Conservation (phyloP, 208 protist genomes). For the Acanthamoeba lenticulata region DNA sequence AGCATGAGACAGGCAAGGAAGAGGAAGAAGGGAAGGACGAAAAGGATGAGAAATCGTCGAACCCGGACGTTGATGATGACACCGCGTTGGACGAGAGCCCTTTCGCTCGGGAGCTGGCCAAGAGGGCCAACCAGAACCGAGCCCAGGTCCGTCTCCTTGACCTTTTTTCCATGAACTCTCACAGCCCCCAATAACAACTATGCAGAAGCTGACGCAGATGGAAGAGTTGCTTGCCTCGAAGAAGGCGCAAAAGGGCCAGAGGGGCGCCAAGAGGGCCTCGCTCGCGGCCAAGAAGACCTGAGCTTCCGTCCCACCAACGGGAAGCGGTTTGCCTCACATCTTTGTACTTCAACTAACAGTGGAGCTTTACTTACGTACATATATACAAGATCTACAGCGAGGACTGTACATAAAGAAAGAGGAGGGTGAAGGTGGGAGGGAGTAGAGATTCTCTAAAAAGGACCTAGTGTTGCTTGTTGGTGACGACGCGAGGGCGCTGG, state of each 20-base stretch:
- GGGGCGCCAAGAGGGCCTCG: not conserved
- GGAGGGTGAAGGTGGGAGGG: not conserved
- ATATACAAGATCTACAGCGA: not conserved
- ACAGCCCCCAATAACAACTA: not conserved
- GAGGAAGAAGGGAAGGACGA: not conserved
- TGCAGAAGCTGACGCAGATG: constrained; percentile 16
- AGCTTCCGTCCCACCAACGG: too few species aligned
- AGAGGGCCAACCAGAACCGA: not conserved
- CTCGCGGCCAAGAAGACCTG: not conserved
- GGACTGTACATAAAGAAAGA: not conserved
- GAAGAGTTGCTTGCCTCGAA: not conserved
- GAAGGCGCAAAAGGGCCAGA: not conserved
- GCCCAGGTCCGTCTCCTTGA: not conserved
- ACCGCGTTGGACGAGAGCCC: not conserved
- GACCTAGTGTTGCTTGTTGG: not conserved
- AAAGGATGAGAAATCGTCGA: not conserved
- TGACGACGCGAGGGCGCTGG: not conserved
- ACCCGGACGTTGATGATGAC: not conserved
- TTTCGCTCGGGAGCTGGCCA: not conserved
- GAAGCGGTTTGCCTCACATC: not conserved
- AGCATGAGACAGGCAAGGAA: not conserved
- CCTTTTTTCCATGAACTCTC: not conserved
- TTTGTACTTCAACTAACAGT: not conserved
- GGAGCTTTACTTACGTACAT: not conserved
- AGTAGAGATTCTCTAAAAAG: not conserved